phyloP scores from a whole-genome alignment of 2,329 filamentous ascomycete genomes.

The Cryphonectria japonica region DNA sequence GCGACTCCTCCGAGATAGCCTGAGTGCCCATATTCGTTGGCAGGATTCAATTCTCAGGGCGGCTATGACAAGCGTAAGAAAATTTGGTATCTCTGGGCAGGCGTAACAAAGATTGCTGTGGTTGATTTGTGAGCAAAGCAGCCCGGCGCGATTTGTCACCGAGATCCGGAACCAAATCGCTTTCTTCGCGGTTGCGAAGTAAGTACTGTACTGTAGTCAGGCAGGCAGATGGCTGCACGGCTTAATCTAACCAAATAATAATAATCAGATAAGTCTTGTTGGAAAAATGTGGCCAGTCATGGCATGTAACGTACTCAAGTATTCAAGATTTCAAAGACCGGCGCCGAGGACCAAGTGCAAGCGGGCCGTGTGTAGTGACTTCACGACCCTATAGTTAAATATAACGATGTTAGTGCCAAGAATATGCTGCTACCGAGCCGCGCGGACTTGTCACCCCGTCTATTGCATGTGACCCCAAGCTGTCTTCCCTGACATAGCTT shows the following conservation, averaged over 20 bases:
- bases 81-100: neutral
- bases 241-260: neutral
- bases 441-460: neutral
- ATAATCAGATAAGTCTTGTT: neutral
- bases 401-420: neutral
- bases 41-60: neutral
- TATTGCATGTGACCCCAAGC: neutral
- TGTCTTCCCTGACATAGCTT: neutral
- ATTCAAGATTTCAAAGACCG: neutral
- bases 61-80: neutral
- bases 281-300: neutral
- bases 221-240: neutral
- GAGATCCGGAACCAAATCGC: neutral
- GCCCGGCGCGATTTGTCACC: neutral
- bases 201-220: neutral
- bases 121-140: neutral
- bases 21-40: constrained; percentile 54
- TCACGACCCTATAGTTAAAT: constrained; percentile 1
- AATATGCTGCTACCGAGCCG: neutral
- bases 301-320: neutral
- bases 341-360: neutral
- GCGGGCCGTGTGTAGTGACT: neutral
- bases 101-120: neutral
- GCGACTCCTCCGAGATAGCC: constrained; percentile 71
- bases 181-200: neutral